Percentiles rank a stretch among this genome's conserved stretches.
Conservation (phyloP, 78 protist genomes). For the Pigoraptor vietnamica region DNA sequence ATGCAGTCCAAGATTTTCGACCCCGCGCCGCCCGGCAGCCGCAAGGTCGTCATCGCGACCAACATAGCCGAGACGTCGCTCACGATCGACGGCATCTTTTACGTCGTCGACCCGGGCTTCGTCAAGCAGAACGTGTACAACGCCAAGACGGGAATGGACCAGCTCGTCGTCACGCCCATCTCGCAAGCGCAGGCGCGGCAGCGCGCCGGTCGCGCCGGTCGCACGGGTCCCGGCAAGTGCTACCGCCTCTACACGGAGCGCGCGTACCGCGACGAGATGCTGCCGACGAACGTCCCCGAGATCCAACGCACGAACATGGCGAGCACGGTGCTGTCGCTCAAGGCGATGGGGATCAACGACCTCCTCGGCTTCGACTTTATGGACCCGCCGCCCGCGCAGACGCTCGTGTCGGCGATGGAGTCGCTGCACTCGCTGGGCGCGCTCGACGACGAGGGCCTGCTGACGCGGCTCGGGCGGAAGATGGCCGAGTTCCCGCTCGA, state of each 20-base stretch:
- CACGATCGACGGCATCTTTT: slow-evolving; percentile 82
- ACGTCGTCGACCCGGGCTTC: slow-evolving; percentile 80
- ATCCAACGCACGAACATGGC: slow-evolving; percentile 98
- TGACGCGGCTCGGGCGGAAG: slow-evolving; percentile 92
- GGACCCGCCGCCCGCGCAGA: slow-evolving; percentile 96
- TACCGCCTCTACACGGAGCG: slow-evolving; percentile 97
- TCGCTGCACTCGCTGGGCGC: slow-evolving; percentile 85
- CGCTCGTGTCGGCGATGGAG: slow-evolving; percentile 83
- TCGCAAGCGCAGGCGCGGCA: slow-evolving; percentile 93
- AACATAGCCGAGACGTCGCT: slow-evolving; percentile 87
- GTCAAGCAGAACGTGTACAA: slow-evolving; percentile 96
- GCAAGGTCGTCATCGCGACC: slow-evolving; percentile 74
- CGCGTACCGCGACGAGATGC: slow-evolving; percentile 94
- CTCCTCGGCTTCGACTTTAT: slow-evolving; percentile 94
- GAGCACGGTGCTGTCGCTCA: slow-evolving; percentile 80
- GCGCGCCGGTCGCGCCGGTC: slow-evolving; percentile 93
- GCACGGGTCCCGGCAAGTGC: slow-evolving; percentile 93
- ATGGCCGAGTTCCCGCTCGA: slow-evolving; percentile 99
- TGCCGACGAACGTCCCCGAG: slow-evolving; percentile 90
- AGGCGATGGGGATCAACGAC: slow-evolving; percentile 93
- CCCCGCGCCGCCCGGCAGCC: slow-evolving; percentile 81
- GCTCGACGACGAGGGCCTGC: slow-evolving; percentile 96
- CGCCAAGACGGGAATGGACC: slow-evolving; percentile 93
- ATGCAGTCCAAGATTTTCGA: slow-evolving; percentile 92
- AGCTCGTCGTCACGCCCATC: slow-evolving; percentile 91